Evolutionary conservation across 306 rosid species (phyloP).

Genomic region (Cyamopsis tetragonoloba): DNA sequence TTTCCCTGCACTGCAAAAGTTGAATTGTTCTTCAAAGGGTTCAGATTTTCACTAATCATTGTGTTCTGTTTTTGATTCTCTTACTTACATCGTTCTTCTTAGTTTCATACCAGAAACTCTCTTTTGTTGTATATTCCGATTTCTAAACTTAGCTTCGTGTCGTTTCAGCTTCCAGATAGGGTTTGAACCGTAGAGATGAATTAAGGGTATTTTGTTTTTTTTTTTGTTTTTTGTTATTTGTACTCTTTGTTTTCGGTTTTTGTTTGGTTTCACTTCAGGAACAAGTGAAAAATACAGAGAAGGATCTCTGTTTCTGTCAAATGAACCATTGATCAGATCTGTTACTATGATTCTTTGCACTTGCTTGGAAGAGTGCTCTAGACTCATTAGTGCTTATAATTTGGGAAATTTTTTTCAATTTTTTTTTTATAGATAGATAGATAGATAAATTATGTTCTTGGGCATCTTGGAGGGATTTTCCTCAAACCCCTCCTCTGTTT

Average conservation of each 20-base stretch:
- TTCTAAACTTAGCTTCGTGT: neutral
- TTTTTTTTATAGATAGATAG: too few species aligned
- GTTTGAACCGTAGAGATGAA: slow-evolving; percentile 14
- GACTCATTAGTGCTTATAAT: too few species aligned
- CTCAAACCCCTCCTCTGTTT: too few species aligned
- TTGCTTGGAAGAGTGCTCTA: too few species aligned
- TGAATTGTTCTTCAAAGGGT: slow-evolving; percentile 4
- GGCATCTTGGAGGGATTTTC: neutral
- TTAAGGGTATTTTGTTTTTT: neutral
- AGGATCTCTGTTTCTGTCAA: neutral
- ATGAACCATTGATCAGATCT: too few species aligned
- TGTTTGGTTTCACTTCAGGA: slow-evolving; percentile 7
- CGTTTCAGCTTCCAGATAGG: slow-evolving; percentile 17
- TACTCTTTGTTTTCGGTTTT: neutral
- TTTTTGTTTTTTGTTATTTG: neutral
- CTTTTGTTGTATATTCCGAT: neutral
- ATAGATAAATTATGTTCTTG: neutral
- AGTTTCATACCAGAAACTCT: neutral
- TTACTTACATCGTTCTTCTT: neutral
- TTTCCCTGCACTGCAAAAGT: slow-evolving; percentile 25
- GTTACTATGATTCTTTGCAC: too few species aligned
- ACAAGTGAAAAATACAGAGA: neutral
- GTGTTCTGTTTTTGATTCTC: slow-evolving; percentile 19
- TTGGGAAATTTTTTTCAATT: too few species aligned
- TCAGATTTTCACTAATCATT: slow-evolving; percentile 6